These are phyloP conservation scores for Usnea hakonensis DNA, from an alignment of 495 filamentous ascomycete genomes.

Conservation along the genomic window DNA sequence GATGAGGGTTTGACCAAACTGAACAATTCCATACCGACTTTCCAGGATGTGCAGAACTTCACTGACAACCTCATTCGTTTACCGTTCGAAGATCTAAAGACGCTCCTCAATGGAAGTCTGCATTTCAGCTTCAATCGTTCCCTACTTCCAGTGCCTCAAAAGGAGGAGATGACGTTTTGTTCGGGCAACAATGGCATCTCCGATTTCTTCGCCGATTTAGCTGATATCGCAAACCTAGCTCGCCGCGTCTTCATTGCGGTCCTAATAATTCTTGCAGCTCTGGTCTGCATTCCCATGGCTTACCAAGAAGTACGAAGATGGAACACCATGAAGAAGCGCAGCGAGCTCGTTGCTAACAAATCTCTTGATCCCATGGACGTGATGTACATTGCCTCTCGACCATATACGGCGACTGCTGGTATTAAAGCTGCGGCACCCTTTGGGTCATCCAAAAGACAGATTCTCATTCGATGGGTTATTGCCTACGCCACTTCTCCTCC, in stretches of 20 bases:
- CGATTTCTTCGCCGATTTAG: conserved; percentile 72
- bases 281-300: conserved; percentile 68
- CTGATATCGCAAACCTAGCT: conserved; percentile 50
- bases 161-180: conserved; percentile 79
- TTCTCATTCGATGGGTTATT: conserved; percentile 72
- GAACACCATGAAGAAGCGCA: conserved; percentile 60
- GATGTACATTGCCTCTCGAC: conserved; percentile 77
- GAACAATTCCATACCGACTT: conserved; percentile 72
- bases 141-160: conserved; percentile 70
- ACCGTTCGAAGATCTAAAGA: conserved; percentile 72
- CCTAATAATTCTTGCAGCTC: conserved; percentile 58
- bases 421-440: conserved; percentile 66
- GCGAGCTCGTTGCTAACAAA: conserved; percentile 55
- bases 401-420: conserved; percentile 61
- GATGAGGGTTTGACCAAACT: conserved; percentile 56
- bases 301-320: conserved; percentile 74
- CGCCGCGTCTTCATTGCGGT: conserved; percentile 67
- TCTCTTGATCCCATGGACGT: conserved; percentile 78
- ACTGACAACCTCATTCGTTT: conserved; percentile 60
- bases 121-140: conserved; percentile 70
- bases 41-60: conserved; percentile 71
- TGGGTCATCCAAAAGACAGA: conserved; percentile 56
- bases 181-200: conserved; percentile 74
- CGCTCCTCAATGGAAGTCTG: conserved; percentile 58
- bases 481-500: conserved; percentile 80